phyloP scores from a whole-genome alignment of 306 rosid species.

The Betula pendula region DNA sequence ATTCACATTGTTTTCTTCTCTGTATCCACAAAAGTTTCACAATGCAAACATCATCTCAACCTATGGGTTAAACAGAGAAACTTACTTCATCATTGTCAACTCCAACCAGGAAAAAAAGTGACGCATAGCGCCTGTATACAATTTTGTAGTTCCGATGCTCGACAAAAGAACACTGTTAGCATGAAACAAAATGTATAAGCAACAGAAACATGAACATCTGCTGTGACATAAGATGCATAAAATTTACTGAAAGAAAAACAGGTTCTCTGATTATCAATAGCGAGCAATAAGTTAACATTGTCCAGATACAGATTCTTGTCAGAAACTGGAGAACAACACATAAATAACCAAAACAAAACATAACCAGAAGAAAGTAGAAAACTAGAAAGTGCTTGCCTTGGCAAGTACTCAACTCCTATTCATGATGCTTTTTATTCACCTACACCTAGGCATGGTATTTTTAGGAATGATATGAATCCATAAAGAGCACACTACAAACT shows the following conservation, averaged over 20 bases:
- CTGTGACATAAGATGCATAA: not conserved
- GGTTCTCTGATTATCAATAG: not conserved
- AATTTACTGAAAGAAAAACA: not conserved
- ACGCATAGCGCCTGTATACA: conserved; percentile 91
- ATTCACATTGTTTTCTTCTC: not conserved
- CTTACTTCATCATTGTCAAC: conserved; percentile 88
- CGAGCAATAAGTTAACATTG: not conserved
- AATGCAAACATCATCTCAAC: conserved; percentile 9
- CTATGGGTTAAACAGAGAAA: conserved; percentile 4
- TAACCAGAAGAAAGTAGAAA: not conserved
- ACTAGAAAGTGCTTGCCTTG: not conserved
- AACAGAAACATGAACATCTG: conserved; percentile 5
- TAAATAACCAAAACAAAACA: not conserved
- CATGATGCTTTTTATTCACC: not conserved
- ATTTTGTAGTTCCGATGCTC: conserved; percentile 99
- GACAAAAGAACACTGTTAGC: conserved; percentile 86
- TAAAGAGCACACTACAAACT: not conserved
- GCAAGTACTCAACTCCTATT: not conserved
- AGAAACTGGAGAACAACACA: not conserved
- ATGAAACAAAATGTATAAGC: conserved; percentile 35
- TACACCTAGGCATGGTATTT: not conserved
- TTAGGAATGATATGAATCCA: conserved; percentile 7
- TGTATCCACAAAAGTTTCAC: not conserved
- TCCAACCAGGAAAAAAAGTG: conserved; percentile 93
- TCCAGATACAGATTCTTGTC: not conserved